Conservation (phyloP, 2,329 filamentous ascomycete species). For the Aspergillus neotritici region DNA sequence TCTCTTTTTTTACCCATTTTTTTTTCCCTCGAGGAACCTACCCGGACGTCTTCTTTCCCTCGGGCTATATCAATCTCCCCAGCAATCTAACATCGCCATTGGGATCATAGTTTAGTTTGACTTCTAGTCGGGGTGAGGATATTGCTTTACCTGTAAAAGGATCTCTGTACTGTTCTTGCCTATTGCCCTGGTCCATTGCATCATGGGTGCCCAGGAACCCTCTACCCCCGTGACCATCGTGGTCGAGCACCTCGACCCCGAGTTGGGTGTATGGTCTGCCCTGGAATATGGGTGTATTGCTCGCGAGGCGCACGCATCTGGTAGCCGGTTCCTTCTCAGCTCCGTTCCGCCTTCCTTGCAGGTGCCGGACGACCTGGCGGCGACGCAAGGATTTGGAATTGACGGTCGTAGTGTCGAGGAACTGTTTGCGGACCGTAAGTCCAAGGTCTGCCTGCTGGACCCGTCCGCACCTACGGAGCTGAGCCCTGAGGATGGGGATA, state of each 20-base stretch:
- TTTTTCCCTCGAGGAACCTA: too few relatives aligned
- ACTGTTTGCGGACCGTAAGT: conserved; percentile 66
- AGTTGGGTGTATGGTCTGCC: conserved; percentile 88
- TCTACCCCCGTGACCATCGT: conserved; percentile 66
- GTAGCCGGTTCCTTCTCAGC: conserved; percentile 71
- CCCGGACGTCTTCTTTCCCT: too few relatives aligned
- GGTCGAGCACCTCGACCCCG: conserved; percentile 92
- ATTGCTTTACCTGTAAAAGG: conserved; percentile 1
- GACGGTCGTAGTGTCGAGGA: conserved; percentile 76
- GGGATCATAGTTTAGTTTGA: too few relatives aligned
- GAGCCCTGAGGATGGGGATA: conserved; percentile 71
- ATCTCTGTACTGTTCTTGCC: background rate
- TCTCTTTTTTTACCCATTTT: too few relatives aligned
- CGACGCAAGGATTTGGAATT: conserved; percentile 58
- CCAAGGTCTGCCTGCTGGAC: conserved; percentile 80
- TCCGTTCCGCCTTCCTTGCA: conserved; percentile 66
- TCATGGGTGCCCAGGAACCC: conserved; percentile 21
- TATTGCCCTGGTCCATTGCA: conserved; percentile 1
- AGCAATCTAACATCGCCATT: too few relatives aligned
- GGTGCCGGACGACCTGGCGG: conserved; percentile 55
- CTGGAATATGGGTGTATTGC: conserved; percentile 89
- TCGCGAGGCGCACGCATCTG: conserved; percentile 63
- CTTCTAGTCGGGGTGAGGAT: background rate
- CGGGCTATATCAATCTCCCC: too few relatives aligned
- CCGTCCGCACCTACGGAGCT: conserved; percentile 77